Evolutionary conservation across 1,284 basidiomycete genomes (phyloP), one percentile per base, ranked within the genome.

Genomic region (Trametes versicolor): DNA sequence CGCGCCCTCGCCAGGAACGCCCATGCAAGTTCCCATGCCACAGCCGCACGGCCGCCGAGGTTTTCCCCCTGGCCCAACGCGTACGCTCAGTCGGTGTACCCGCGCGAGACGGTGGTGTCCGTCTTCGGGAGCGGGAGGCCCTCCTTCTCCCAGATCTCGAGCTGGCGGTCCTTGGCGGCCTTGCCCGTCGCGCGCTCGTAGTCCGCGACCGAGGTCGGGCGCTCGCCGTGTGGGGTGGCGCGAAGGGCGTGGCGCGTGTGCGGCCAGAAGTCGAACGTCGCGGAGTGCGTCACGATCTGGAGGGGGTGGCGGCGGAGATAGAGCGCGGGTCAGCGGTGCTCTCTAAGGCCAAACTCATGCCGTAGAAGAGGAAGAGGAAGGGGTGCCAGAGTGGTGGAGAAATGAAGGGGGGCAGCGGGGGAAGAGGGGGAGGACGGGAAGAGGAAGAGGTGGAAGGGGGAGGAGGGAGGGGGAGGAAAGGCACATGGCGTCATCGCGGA

Each of bases 181-280:
- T 87, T 88, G n/a, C 90, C 89, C 54, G 60, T 63, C 70, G 81
- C 73, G 51, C 76, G 76, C 77, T 94, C 92, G 73, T 93, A 94
- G 51, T 88, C 89, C 47, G 81, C 85, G n/a, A 94, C 93, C 0
- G 89, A 92, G 23, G 83, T 81, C 2, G 93, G 93, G 63, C 83
- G 84, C 76, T 95, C 92, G 27, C 87, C 94, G 69, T 91, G 91
- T 54, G 93, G 93, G 2, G 93, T 95, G n/a, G 89, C 89, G 56
- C 93, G 87, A 51, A 94, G 80, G 9, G 91, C 93, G 73, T 95
- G 93, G 56, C 93, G 85, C 51, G 83, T 86, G 50, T 85, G 83
- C 25, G 90, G 90, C 87, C 86, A 92, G 77, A 91, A 91, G 77
- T 92, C 90, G 71, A 91, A 92, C 6, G 87, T 92, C 12, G 92